Base-by-base conservation (phyloP, 1,139 yeast genomes). In the Arxiozyma slooffiae region DNA sequence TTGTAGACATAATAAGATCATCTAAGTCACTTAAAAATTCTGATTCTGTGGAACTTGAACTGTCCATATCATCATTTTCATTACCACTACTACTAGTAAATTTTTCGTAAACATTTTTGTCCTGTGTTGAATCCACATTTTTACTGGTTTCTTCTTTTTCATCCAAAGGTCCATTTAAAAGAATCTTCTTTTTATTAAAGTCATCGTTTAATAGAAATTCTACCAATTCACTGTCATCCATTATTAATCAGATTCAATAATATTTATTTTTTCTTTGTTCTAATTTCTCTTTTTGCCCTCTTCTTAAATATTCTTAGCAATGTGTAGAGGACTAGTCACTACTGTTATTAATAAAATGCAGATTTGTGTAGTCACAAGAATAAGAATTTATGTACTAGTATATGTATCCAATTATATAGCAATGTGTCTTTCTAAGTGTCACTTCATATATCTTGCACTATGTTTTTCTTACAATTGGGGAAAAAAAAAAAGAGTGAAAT, bases 141-240 rank as follows among this genome's bases (percentile, higher is more conserved):
- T 9, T 7, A 20, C 23, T 23, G 16, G n/a, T 14, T 7, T 16
- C 21, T 38, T 24, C 24, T 24, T n/a, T 23, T 7, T 23, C 36
- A 9, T 26, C 38, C 14, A 41, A 21, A 8, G 46, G 11, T 9
- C 23, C 21, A 18, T 22, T 44, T 16, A 42, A 42, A 14, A 42
- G 17, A 7, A n/a, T 20, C 14, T 30, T 38, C 11, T 45, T 22
- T 7, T 40, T 36, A 22, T 42, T 40, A 17, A 40, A 45, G 14
- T 38, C 50, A 34, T 46, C 55, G 16, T 48, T 44, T 9, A 53
- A 41, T 4, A 53, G 38, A 23, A 55, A 53, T 17, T 49, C 51
- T 38, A 55, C 38, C 34, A 55, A 22, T 20, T 53, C 56, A 24
- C 44, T 41, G 17, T 52, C 55, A 21, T 52, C 48, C 55, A 52